Conservation (phyloP, 2,329 filamentous ascomycete species). For the Pyrenochaeta sp. region DNA sequence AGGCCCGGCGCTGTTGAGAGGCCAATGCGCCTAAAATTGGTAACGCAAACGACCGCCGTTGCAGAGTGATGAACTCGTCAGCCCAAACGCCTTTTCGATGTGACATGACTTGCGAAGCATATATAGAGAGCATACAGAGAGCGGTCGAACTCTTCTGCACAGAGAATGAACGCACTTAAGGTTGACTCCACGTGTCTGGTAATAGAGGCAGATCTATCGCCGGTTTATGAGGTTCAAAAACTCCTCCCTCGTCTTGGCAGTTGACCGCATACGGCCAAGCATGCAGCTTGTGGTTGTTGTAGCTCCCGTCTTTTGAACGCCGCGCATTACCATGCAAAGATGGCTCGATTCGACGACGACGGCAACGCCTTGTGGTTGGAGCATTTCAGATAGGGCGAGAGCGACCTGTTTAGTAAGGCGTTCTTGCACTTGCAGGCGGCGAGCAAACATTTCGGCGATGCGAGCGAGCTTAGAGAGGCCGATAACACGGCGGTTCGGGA, state of each 20-base stretch:
- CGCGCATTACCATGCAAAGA: slow-evolving; percentile 98
- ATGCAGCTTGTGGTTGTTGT: slow-evolving; percentile 96
- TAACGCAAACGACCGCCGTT: slow-evolving; percentile 26
- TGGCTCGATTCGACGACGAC: slow-evolving; percentile 98
- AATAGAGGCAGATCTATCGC: slow-evolving; percentile 18
- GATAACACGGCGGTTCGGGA: slow-evolving; percentile 88
- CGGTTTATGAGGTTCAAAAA: slow-evolving; percentile 77
- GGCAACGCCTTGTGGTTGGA: slow-evolving; percentile 92
- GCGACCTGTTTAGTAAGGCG: slow-evolving; percentile 96
- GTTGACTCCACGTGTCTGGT: neutral
- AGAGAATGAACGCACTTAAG: neutral
- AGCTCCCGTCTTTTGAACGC: slow-evolving; percentile 89
- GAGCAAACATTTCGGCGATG: slow-evolving; percentile 96
- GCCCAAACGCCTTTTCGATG: slow-evolving; percentile 21
- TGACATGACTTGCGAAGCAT: neutral
- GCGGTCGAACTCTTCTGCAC: neutral
- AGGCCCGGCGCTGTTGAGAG: slow-evolving; percentile 31
- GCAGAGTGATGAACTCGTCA: slow-evolving; percentile 43
- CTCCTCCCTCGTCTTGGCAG: slow-evolving; percentile 93
- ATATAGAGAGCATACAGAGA: neutral
- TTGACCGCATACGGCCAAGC: slow-evolving; percentile 92
- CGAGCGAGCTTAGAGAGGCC: slow-evolving; percentile 95
- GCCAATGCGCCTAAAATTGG: slow-evolving; percentile 32
- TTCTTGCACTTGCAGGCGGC: slow-evolving; percentile 94
- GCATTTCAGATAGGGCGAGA: slow-evolving; percentile 87